phyloP scores from a whole-genome alignment of 1,284 basidiomycete genomes.

The Termitomyces sp. region DNA sequence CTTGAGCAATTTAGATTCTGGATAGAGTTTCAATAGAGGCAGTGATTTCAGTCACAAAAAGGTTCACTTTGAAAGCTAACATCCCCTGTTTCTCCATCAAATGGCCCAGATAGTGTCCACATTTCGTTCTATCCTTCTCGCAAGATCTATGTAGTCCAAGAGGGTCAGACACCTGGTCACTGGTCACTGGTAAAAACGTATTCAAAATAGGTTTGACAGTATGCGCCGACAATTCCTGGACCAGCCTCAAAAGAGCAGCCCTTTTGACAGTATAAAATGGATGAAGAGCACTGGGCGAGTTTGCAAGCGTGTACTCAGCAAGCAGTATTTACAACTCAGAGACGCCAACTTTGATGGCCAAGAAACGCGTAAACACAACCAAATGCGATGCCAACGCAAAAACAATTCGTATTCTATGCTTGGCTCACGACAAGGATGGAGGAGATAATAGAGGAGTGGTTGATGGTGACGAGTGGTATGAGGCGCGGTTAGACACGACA shows the following conservation, averaged over 20 bases:
- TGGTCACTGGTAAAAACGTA: neutral
- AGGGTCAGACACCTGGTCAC: neutral
- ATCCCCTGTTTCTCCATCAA: slow-evolving; percentile 39
- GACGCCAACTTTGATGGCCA: too few species aligned
- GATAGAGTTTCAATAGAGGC: neutral
- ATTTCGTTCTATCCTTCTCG: slow-evolving; percentile 23
- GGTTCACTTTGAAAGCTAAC: slow-evolving; percentile 34
- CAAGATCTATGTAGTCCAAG: neutral
- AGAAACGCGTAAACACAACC: slow-evolving; percentile 9
- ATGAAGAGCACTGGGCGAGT: neutral
- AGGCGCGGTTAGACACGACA: too few species aligned
- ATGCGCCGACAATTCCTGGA: neutral
- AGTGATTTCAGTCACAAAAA: neutral
- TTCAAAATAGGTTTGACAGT: neutral
- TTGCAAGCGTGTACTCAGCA: neutral
- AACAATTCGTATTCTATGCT: too few species aligned
- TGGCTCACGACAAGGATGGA: too few species aligned
- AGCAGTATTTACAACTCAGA: neutral
- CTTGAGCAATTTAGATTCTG: slow-evolving; percentile 62
- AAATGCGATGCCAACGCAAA: slow-evolving; percentile 9
- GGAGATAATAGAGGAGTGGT: too few species aligned
- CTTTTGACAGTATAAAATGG: neutral
- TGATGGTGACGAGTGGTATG: too few species aligned
- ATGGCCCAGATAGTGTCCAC: slow-evolving; percentile 51
- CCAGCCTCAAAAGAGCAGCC: neutral